phyloP scores from a whole-genome alignment of 768 basidiomycete species.

The Tulasnella sp. region DNA sequence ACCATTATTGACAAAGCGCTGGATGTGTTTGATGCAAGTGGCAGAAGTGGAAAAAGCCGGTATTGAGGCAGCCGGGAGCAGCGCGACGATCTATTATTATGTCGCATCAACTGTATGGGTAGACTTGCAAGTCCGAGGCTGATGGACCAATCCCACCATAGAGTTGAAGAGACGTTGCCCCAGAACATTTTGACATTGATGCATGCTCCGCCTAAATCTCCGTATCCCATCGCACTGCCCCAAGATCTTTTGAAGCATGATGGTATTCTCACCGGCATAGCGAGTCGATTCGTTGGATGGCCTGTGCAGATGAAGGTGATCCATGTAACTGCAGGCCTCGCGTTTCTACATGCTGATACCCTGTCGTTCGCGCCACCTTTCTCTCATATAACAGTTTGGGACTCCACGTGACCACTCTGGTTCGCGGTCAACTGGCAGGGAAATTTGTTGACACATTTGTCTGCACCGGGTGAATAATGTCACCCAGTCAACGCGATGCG shows the following conservation, averaged over 20 bases:
- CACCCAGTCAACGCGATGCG: no score
- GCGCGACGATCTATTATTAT: conserved; percentile 38
- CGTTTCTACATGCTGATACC: neutral
- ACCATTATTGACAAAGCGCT: no score
- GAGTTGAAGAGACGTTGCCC: conserved; percentile 70
- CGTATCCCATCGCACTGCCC: conserved; percentile 56
- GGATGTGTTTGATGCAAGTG: conserved; percentile 48
- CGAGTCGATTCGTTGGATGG: conserved; percentile 72
- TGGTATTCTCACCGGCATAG: conserved; percentile 64
- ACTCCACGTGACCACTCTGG: conserved; percentile 63
- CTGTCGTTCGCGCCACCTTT: neutral
- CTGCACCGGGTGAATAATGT: conserved; percentile 35
- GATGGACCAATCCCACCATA: conserved; percentile 22
- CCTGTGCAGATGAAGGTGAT: conserved; percentile 46
- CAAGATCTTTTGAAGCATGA: conserved; percentile 48
- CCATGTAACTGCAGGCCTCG: no score
- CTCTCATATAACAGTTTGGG: conserved; percentile 43
- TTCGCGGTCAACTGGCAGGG: conserved; percentile 44
- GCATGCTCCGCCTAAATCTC: conserved; percentile 49
- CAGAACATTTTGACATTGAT: conserved; percentile 54
- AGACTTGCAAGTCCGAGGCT: neutral
- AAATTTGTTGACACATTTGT: conserved; percentile 70
- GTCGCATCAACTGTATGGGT: conserved; percentile 19
- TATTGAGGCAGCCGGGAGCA: conserved; percentile 34
- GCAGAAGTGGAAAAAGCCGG: conserved; percentile 42